phyloP scores from a whole-genome alignment of 2,329 filamentous ascomycete species.

The Alternaria sp. region DNA sequence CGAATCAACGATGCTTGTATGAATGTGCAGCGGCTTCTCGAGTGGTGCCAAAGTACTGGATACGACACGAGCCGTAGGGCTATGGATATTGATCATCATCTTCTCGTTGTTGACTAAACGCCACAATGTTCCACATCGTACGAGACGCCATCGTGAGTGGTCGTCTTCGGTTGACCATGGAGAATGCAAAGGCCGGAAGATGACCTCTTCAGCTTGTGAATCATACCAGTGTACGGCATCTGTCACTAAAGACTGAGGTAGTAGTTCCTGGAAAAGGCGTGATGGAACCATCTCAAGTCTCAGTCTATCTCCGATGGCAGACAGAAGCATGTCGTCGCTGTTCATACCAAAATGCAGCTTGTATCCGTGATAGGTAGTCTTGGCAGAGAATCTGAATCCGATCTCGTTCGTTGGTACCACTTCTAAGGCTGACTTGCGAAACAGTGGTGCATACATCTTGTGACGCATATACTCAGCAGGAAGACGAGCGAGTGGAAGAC shows the following conservation, averaged over 20 bases:
- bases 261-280: constrained; percentile 25
- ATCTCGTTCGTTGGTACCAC: constrained; percentile 52
- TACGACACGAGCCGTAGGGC: constrained; percentile 15
- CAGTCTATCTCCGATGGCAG: constrained; percentile 13
- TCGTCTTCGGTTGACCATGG: constrained; percentile 14
- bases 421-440: constrained; percentile 54
- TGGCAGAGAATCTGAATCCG: constrained; percentile 56
- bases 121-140: constrained; percentile 19
- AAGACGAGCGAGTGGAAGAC: constrained; percentile 58
- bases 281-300: constrained; percentile 49
- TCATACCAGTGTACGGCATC: constrained; percentile 31
- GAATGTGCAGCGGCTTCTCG: constrained; percentile 27
- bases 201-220: constrained; percentile 12
- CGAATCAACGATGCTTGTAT: constrained; percentile 11
- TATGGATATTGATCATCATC: constrained; percentile 13
- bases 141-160: neutral
- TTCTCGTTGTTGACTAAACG: constrained; percentile 14
- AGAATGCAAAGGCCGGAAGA: constrained; percentile 16
- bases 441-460: constrained; percentile 54
- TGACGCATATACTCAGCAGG: constrained; percentile 57
- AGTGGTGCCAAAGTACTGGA: constrained; percentile 26
- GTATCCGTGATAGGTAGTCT: constrained; percentile 25
- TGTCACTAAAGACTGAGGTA: constrained; percentile 45
- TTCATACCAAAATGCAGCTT: constrained; percentile 51
- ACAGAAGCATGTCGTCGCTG: constrained; percentile 31